Conservation (phyloP, 164 flowering plant genomes). For the Vitis labrusca region DNA sequence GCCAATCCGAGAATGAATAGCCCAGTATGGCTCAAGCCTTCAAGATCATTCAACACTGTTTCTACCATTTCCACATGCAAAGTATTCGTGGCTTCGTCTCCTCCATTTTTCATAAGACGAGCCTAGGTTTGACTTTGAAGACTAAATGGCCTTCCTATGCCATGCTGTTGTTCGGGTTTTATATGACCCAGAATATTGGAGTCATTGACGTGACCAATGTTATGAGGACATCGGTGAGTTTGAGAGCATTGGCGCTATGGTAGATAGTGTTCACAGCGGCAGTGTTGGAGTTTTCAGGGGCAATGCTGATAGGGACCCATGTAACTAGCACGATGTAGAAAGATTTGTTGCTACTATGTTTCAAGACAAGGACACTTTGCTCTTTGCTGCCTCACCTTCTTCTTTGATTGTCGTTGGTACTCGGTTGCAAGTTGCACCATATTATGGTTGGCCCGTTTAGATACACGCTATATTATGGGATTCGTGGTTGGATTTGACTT, state of each 20-base stretch:
- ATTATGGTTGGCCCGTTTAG: slow-evolving; percentile 94
- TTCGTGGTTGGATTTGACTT: slow-evolving; percentile 99
- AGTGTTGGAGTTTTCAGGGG: slow-evolving; percentile 89
- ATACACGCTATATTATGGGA: slow-evolving; percentile 99
- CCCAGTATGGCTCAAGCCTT: slow-evolving; percentile 86
- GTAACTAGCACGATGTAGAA: slow-evolving; percentile 98
- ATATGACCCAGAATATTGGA: slow-evolving; percentile 99
- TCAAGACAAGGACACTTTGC: slow-evolving; percentile 74
- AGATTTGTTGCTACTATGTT: slow-evolving; percentile 83
- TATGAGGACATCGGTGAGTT: slow-evolving; percentile 98
- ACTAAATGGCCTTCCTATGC: slow-evolving; percentile 60
- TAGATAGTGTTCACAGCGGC: slow-evolving; percentile 91
- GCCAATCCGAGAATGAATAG: slow-evolving; percentile 19
- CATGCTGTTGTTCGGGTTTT: slow-evolving; percentile 77
- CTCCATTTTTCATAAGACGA: slow-evolving; percentile 62
- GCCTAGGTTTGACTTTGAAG: slow-evolving; percentile 57
- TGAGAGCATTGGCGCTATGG: slow-evolving; percentile 77
- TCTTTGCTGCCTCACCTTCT: slow-evolving; percentile 87
- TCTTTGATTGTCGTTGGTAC: slow-evolving; percentile 96
- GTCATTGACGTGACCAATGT: slow-evolving; percentile 98
- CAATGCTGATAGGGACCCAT: too few relatives aligned
- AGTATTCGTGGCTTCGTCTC: slow-evolving; percentile 55
- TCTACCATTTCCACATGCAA: slow-evolving; percentile 61
- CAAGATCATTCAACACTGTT: slow-evolving; percentile 68
- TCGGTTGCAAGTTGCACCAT: slow-evolving; percentile 97